Conservation (phyloP, 1,284 basidiomycete species). For the Porogramme epimiltina region DNA sequence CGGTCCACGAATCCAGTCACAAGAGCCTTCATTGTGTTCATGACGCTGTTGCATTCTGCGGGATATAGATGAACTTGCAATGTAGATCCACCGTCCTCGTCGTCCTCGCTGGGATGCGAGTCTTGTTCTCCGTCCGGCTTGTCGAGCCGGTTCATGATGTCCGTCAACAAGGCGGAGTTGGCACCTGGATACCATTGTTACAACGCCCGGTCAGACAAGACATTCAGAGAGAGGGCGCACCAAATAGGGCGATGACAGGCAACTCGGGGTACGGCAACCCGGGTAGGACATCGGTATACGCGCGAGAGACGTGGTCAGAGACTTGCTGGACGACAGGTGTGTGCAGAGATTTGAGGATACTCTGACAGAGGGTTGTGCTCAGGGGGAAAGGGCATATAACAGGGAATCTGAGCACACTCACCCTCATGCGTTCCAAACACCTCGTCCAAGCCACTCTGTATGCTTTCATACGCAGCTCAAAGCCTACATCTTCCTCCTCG, state of each 20-base stretch:
- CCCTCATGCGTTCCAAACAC: constrained; percentile 35
- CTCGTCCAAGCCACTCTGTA: constrained; percentile 34
- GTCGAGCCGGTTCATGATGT: constrained; percentile 42
- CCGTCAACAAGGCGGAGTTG: constrained; percentile 45
- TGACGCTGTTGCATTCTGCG: constrained; percentile 55
- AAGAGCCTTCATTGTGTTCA: constrained; percentile 55
- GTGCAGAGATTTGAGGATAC: constrained; percentile 24
- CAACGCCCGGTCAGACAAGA: constrained; percentile 42
- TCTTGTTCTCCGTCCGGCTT: constrained; percentile 12
- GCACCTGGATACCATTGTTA: constrained; percentile 21
- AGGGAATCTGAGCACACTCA: constrained; percentile 16
- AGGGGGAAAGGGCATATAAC: background rate
- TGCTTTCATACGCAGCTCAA: constrained; percentile 30
- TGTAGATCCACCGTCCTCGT: background rate
- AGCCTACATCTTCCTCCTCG: constrained; percentile 28
- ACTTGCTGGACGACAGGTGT: constrained; percentile 29
- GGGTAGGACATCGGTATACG: constrained; percentile 38
- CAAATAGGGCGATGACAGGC: constrained; percentile 53
- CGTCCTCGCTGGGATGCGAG: constrained; percentile 2
- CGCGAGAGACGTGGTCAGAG: constrained; percentile 22
- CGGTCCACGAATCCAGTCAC: constrained; percentile 53
- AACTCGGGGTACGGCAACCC: constrained; percentile 62
- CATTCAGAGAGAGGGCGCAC: background rate
- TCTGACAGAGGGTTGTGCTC: background rate
- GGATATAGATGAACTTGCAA: constrained; percentile 50